A percentile compares a stretch with the other conserved stretches of the same genome.
Evolutionary conservation across 192 early-diverging fungal genomes (phyloP).

Genomic region (Backusella tuberculispora): DNA sequence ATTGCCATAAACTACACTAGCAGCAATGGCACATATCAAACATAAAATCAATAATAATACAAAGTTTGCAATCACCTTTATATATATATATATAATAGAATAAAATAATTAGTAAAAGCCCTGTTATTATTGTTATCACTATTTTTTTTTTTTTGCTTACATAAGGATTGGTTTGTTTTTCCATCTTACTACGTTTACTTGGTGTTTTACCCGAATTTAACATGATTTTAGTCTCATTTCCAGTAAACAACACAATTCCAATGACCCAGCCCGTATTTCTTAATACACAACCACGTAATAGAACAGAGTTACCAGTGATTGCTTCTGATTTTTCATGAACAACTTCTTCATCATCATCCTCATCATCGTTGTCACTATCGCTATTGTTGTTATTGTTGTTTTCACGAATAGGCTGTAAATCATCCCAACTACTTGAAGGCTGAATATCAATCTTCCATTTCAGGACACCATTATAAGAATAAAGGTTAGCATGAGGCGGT

Average conservation of each 20-base stretch:
- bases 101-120: background rate
- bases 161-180: slow-evolving; percentile 75
- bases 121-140: background rate
- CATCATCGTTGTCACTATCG: background rate
- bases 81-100: background rate
- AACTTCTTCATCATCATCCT: background rate
- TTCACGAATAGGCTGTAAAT: background rate
- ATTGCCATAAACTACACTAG: slow-evolving; percentile 64
- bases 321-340: slow-evolving; percentile 45
- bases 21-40: slow-evolving; percentile 68
- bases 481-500: slow-evolving; percentile 61
- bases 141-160: slow-evolving; percentile 19
- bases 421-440: background rate
- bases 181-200: slow-evolving; percentile 68
- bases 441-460: slow-evolving; percentile 32
- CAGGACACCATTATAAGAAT: slow-evolving; percentile 67
- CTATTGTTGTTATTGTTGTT: background rate
- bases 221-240: slow-evolving; percentile 77
- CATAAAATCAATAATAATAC: slow-evolving; percentile 77
- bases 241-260: slow-evolving; percentile 73
- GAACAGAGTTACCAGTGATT: slow-evolving; percentile 65
- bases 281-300: slow-evolving; percentile 73
- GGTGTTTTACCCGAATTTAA: slow-evolving; percentile 76
- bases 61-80: slow-evolving; percentile 78
- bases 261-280: slow-evolving; percentile 80